Percentiles rank a stretch among this genome's conserved stretches.
These are phyloP conservation scores for Orbilia blumenaviensis DNA, from an alignment of 2,329 filamentous ascomycete species.

Conservation along the genomic window DNA sequence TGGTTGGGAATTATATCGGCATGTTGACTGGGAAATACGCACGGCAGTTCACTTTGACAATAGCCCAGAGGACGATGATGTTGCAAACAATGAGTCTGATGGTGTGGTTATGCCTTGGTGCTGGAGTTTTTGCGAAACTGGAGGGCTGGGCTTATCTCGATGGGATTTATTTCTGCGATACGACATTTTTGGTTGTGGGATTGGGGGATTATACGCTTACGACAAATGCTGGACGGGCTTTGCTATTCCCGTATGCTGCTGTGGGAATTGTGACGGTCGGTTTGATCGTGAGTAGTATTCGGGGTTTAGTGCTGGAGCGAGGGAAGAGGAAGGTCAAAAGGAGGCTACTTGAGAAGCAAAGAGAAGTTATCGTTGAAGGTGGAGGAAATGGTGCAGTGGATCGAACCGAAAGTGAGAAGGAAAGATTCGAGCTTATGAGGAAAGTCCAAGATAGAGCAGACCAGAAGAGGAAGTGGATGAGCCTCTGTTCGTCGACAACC, in stretches of 20 bases:
- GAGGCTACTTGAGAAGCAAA: conserved; percentile 55
- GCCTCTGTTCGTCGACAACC: conserved; percentile 72
- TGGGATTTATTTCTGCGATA: conserved; percentile 79
- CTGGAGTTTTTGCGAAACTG: conserved; percentile 75
- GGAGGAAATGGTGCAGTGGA: conserved; percentile 1
- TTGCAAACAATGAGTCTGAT: conserved; percentile 88
- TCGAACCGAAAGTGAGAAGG: conserved; percentile 63
- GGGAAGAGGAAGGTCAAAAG: conserved; percentile 55
- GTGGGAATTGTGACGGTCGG: conserved; percentile 84
- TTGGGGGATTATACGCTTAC: conserved; percentile 54
- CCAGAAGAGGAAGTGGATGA: conserved; percentile 76
- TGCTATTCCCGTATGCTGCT: conserved; percentile 84
- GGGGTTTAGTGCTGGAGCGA: conserved; percentile 62
- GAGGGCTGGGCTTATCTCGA: conserved; percentile 81
- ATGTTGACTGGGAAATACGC: conserved; percentile 69
- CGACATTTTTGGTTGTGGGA: conserved; percentile 61
- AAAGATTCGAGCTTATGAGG: conserved; percentile 82
- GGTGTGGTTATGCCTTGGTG: conserved; percentile 80
- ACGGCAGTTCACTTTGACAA: conserved; percentile 78
- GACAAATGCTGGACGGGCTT: conserved; percentile 68
- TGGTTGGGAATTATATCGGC: conserved; percentile 77
- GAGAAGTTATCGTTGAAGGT: conserved; percentile 46
- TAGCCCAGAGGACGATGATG: conserved; percentile 85
- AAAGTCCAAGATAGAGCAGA: conserved; percentile 75
- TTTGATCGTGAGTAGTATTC: conserved; percentile 82